These are phyloP conservation scores for Monilinia fructigena DNA, from an alignment of 2,329 filamentous ascomycete genomes.

Conservation along the genomic window DNA sequence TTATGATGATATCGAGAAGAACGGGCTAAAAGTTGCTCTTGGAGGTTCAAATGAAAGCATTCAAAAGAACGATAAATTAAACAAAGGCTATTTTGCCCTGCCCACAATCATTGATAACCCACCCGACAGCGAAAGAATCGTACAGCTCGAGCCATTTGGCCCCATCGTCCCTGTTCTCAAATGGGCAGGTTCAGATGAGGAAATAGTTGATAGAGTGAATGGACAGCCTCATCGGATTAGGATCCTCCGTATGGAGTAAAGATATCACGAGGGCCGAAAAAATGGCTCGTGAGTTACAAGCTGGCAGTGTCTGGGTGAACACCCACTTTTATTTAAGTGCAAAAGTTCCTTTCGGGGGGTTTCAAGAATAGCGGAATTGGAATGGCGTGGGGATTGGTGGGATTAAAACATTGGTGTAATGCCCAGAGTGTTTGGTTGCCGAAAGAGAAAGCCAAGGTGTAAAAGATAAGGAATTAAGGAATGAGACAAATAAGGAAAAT, in stretches of 20 bases:
- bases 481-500: too few species aligned
- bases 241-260: constrained; percentile 57
- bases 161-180: constrained; percentile 24
- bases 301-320: constrained; percentile 62
- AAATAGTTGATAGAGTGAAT: constrained; percentile 57
- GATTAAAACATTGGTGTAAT: constrained; percentile 22
- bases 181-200: constrained; percentile 40
- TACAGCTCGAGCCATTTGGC: constrained; percentile 60
- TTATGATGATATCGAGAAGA: constrained; percentile 53
- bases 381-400: constrained; percentile 28
- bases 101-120: constrained; percentile 60
- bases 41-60: constrained; percentile 37
- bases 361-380: constrained; percentile 41
- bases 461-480: too few species aligned
- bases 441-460: background rate
- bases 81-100: constrained; percentile 53
- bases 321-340: constrained; percentile 48
- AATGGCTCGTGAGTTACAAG: constrained; percentile 54
- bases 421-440: constrained; percentile 20
- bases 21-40: constrained; percentile 51
- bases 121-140: constrained; percentile 53
- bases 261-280: constrained; percentile 51
- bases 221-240: constrained; percentile 51
- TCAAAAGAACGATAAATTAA: background rate
- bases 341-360: constrained; percentile 42